Conservation (phyloP, 148 eudicot species). For the Cornus kousa region DNA sequence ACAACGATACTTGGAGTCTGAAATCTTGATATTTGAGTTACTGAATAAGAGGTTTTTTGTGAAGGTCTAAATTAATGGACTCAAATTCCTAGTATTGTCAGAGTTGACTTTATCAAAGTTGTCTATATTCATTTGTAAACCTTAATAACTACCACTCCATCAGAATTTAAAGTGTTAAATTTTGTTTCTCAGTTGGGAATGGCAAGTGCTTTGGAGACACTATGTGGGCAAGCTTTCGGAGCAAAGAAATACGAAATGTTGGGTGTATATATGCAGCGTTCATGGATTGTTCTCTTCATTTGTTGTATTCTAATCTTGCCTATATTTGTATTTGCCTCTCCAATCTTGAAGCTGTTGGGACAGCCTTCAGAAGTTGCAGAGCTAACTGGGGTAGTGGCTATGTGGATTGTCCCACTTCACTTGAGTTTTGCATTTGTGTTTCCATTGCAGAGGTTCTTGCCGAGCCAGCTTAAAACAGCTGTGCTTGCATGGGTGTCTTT, state of each 20-base stretch:
- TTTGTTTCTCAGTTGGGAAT: neutral
- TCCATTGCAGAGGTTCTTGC: neutral
- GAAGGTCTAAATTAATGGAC: too few species aligned
- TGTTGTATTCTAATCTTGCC: neutral
- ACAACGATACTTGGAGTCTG: too few species aligned
- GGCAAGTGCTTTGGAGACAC: neutral
- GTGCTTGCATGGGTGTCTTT: neutral
- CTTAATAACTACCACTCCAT: too few species aligned
- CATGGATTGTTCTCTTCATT: neutral
- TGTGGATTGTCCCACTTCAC: neutral
- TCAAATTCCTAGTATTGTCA: too few species aligned
- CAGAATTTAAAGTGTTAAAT: too few species aligned
- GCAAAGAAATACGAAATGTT: neutral
- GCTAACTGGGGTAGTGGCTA: neutral
- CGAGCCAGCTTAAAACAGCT: neutral
- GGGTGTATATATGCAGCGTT: neutral
- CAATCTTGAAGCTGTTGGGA: neutral
- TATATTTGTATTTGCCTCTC: neutral
- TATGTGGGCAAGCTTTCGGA: neutral
- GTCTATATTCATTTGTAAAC: too few species aligned
- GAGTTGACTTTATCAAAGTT: too few species aligned
- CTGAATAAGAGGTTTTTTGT: too few species aligned
- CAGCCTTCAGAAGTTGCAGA: neutral
- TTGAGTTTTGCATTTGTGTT: neutral
- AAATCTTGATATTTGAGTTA: too few species aligned